These are phyloP conservation scores for Dothistroma pini DNA, from an alignment of 2,329 filamentous ascomycete genomes.

Conservation along the genomic window DNA sequence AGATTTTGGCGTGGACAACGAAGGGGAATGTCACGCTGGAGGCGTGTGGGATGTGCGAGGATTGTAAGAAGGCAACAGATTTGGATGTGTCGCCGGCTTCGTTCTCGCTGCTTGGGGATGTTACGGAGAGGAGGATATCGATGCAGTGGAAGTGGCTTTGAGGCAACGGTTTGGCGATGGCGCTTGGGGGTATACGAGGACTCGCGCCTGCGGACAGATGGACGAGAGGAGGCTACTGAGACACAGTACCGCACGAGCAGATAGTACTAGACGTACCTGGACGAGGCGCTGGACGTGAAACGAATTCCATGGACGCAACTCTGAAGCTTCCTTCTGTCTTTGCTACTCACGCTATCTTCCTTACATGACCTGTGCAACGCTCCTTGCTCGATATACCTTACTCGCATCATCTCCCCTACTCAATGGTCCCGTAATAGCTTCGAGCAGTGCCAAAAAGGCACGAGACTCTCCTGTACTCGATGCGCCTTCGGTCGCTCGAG, in stretches of 20 bases:
- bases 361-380: too few relatives aligned
- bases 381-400: too few relatives aligned
- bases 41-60: not conserved
- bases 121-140: not conserved
- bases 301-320: not conserved
- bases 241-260: not conserved
- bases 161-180: not conserved
- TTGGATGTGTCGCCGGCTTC: slow-evolving; percentile 1
- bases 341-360: too few relatives aligned
- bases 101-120: not conserved
- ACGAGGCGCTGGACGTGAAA: not conserved
- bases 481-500: too few relatives aligned
- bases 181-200: not conserved
- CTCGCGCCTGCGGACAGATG: not conserved
- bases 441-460: too few relatives aligned
- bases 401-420: too few relatives aligned
- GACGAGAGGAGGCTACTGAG: not conserved
- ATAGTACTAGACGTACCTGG: not conserved
- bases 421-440: too few relatives aligned
- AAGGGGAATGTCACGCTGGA: not conserved
- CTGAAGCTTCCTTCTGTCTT: too few relatives aligned
- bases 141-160: slow-evolving; percentile 1
- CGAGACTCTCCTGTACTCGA: too few relatives aligned
- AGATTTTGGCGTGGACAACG: not conserved
- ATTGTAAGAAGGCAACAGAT: not conserved